Conservation (phyloP, 805 yeast species). For the Saccharomyces eubayanus region DNA sequence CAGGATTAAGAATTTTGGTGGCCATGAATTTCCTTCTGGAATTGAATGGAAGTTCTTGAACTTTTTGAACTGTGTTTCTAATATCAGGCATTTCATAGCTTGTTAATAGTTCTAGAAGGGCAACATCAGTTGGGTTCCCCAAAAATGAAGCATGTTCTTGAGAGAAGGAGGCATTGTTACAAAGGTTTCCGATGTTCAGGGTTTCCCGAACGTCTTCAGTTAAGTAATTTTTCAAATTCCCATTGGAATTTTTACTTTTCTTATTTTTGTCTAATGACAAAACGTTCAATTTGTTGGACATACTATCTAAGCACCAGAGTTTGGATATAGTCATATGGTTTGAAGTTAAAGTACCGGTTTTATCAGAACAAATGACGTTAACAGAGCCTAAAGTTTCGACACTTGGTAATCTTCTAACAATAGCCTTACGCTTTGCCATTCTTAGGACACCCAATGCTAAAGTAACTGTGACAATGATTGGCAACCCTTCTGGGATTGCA, state of each 20-base stretch:
- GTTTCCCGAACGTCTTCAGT: slow-evolving; percentile 48
- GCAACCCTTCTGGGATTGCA: slow-evolving; percentile 97
- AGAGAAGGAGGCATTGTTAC: slow-evolving; percentile 68
- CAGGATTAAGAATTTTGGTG: slow-evolving; percentile 49
- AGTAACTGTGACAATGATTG: slow-evolving; percentile 95
- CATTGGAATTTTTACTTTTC: slow-evolving; percentile 7
- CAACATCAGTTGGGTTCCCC: slow-evolving; percentile 95
- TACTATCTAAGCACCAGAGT: slow-evolving; percentile 64
- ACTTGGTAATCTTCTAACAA: slow-evolving; percentile 86
- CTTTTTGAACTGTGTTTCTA: slow-evolving; percentile 49
- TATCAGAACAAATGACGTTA: slow-evolving; percentile 86
- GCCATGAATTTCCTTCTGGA: slow-evolving; percentile 88
- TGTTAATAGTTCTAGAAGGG: slow-evolving; percentile 66
- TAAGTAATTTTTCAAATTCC: slow-evolving; percentile 36
- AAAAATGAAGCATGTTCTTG: slow-evolving; percentile 59
- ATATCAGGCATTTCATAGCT: slow-evolving; percentile 65
- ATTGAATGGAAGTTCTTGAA: slow-evolving; percentile 74
- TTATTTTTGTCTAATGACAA: slow-evolving; percentile 41
- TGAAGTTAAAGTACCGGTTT: slow-evolving; percentile 84
- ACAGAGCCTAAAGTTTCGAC: slow-evolving; percentile 94
- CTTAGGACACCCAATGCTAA: slow-evolving; percentile 91
- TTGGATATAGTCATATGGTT: slow-evolving; percentile 87
- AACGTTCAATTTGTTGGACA: slow-evolving; percentile 32
- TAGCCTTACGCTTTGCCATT: slow-evolving; percentile 92
- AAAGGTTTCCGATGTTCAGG: slow-evolving; percentile 59